A percentile compares a stretch with the other conserved stretches of the same genome.
Conservation (phyloP, 768 basidiomycete genomes). For the Royoungia palumana region DNA sequence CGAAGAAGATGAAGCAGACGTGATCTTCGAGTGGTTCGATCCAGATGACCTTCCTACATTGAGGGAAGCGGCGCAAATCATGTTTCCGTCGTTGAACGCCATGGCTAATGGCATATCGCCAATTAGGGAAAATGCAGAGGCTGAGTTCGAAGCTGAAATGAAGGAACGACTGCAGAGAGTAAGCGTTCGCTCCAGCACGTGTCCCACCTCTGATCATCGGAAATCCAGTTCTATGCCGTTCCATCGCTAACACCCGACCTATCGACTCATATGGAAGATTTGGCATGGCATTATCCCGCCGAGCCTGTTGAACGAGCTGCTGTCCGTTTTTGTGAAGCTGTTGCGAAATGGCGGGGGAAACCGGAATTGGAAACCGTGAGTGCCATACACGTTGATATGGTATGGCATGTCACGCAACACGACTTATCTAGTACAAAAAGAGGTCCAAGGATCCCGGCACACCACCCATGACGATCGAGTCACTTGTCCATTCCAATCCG, state of each 20-base stretch:
- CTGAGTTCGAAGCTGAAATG: conserved; percentile 77
- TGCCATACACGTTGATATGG: background rate
- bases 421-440: conserved; percentile 52
- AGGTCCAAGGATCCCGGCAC: conserved; percentile 34
- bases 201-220: conserved; percentile 4
- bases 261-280: conserved; percentile 69
- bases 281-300: conserved; percentile 74
- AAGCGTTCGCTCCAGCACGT: conserved; percentile 26
- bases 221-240: conserved; percentile 71
- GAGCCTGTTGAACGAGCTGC: conserved; percentile 79
- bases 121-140: conserved; percentile 52
- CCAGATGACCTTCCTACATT: conserved; percentile 75
- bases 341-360: conserved; percentile 79
- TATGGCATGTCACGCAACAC: conserved; percentile 26
- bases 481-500: conserved; percentile 68
- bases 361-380: conserved; percentile 77
- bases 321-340: conserved; percentile 76
- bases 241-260: conserved; percentile 69
- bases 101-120: conserved; percentile 24
- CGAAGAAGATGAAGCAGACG: conserved; percentile 33
- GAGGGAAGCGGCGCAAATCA: conserved; percentile 58
- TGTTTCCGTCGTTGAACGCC: conserved; percentile 57
- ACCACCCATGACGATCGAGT: conserved; percentile 56
- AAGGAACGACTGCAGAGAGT: conserved; percentile 65
- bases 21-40: conserved; percentile 56